Percentiles rank a stretch among this genome's conserved stretches.
phyloP scores from a whole-genome alignment of 164 flowering plant genomes.

The Aristolochia contorta region DNA sequence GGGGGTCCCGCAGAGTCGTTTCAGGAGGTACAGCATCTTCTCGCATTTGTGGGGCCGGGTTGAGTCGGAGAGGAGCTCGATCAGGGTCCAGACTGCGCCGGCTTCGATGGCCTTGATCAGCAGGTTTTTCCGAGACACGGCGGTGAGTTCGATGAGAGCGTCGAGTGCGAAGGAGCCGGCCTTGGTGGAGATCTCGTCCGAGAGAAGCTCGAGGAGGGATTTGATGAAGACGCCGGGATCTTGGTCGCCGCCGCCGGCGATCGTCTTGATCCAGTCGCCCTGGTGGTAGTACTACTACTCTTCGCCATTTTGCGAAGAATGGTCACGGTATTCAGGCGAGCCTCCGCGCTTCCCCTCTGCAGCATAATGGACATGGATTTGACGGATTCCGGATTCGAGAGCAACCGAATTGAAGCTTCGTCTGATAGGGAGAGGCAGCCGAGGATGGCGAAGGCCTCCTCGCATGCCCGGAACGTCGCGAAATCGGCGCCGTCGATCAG shows the following conservation, averaged over 20 bases:
- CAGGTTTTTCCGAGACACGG: constrained; percentile 28
- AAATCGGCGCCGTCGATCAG: constrained; percentile 34
- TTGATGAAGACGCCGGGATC: constrained; percentile 48
- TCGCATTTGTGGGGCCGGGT: constrained; percentile 39
- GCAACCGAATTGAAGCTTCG: constrained; percentile 14
- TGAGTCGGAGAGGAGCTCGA: constrained; percentile 58
- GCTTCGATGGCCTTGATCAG: constrained; percentile 53
- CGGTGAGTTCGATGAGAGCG: constrained; percentile 33
- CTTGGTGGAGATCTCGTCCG: constrained; percentile 41
- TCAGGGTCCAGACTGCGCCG: constrained; percentile 43
- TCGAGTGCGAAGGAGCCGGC: constrained; percentile 47
- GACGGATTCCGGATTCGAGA: constrained; percentile 34
- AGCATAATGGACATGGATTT: constrained; percentile 41
- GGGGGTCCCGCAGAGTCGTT: constrained; percentile 43
- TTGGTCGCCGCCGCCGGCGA: constrained; percentile 22
- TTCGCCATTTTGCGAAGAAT: constrained; percentile 27
- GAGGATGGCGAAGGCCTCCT: constrained; percentile 48
- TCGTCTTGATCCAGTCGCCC: constrained; percentile 23
- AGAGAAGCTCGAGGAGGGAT: constrained; percentile 45
- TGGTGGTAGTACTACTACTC: too few species aligned
- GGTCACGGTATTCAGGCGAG: constrained; percentile 34
- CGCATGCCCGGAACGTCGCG: constrained; percentile 40
- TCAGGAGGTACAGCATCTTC: constrained; percentile 40
- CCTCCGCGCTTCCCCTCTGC: constrained; percentile 50
- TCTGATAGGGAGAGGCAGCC: constrained; percentile 22